Evolutionary conservation across 352 stramenopile species (phyloP), one percentile per base, ranked within the genome.

Genomic region (Phytophthora citricola): DNA sequence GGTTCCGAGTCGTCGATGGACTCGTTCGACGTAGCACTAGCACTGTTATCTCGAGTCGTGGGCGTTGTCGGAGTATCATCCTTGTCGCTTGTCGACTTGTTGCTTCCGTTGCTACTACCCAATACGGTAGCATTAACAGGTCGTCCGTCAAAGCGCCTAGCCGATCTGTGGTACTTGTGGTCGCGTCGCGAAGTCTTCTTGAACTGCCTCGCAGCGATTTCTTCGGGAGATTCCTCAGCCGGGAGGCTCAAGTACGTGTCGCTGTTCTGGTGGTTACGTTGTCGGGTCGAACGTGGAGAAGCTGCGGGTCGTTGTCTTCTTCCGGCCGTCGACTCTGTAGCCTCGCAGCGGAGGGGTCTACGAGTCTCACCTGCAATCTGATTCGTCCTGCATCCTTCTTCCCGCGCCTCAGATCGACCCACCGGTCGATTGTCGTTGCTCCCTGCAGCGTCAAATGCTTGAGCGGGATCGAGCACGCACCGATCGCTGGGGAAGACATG

Each of bases 331-430:
- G 56, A 36, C 27, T 56, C 36, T 62, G 59, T 63, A 65, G 45
- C 29, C 41, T 73, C 11, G 61, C 20, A 26, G 11, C 41, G 0
- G 55, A 67, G 6, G 60, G 47, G 7, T 76, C 70, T 5, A 87
- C 54, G 38, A 93, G 69, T 55, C 83, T 82, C 59, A 92, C 32
- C 69, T 93, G 85, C 32, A 93, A 70, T 57, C 85, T 75, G 43
- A 93, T 75, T 8, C 79, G 71, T 10, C 85, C 85, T 6, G 78
- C 85, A 43, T 78, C 61, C 20, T 82, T 85, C 55, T 87, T 89
- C 40, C 78, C 76, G 32, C 73, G 71, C 26, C 68, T 62, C 27
- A 93, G 66, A 29, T 85, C 63, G 46, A 93, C 52, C 83, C 83
- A 92, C 34, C 68, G 77, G 66, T 93, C 85, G 38, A 78, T 57